These are phyloP conservation scores for Clitocybe nebularis DNA, from an alignment of 1,284 basidiomycete genomes.

Conservation along the genomic window DNA sequence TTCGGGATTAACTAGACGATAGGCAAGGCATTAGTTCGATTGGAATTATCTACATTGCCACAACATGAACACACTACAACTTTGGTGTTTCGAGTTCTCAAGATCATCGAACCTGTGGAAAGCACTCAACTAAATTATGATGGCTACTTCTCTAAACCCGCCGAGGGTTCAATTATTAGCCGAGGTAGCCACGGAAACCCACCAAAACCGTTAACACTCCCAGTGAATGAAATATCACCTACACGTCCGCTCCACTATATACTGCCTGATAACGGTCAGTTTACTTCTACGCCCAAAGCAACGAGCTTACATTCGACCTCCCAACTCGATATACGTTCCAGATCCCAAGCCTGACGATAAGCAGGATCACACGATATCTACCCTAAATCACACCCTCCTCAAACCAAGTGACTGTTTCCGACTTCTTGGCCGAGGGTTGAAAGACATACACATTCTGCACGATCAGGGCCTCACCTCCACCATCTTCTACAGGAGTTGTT, in stretches of 20 bases:
- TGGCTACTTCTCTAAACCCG: background rate
- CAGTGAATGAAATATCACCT: background rate
- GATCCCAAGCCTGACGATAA: background rate
- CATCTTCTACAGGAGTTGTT: background rate
- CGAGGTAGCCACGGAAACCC: background rate
- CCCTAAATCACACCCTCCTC: background rate
- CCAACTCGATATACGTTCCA: background rate
- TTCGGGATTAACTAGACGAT: no score
- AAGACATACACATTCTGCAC: background rate
- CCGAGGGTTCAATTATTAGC: background rate
- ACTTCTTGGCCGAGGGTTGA: background rate
- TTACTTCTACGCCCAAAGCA: background rate
- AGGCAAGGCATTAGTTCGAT: conserved; percentile 6
- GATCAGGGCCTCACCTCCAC: background rate
- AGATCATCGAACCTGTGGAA: conserved; percentile 6
- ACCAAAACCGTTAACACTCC: background rate
- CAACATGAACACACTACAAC: background rate
- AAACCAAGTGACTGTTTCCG: background rate
- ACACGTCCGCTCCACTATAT: background rate
- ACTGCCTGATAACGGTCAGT: background rate
- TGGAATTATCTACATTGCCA: conserved; percentile 6
- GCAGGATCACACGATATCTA: background rate
- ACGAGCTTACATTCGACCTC: background rate
- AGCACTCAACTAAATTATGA: conserved; percentile 1
- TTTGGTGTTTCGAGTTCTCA: conserved; percentile 3